Evolutionary conservation across 2,329 filamentous ascomycete genomes (phyloP), one percentile per base, ranked within the genome.

Genomic region (Cladorrhinum sp.): DNA sequence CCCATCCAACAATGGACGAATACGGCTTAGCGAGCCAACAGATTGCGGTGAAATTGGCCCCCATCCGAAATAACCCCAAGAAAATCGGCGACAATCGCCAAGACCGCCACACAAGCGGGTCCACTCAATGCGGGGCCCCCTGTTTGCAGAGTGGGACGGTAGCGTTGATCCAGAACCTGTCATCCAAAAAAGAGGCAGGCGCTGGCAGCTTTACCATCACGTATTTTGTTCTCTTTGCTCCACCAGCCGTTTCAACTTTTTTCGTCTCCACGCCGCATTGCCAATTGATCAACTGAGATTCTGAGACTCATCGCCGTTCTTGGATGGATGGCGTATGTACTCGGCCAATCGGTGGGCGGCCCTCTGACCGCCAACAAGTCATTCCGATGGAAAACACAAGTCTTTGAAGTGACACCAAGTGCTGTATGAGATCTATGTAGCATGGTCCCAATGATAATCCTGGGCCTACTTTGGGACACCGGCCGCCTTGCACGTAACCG

Each of bases 31-130:
- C 25, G 7, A 16, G 38, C 22, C 22, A 50, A 24, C 13, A 54
- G n/a, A 24, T 20, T 38, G 22, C 41, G 29, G 50, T 24, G 36
- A 59, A 32, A 60, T 63, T 61, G 49, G 55, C 51, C 49, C 38
- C 32, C 36, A 50, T 24, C 45, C 55, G 61, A 63, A 60, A 63
- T 56, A 58, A 36, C 57, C 27, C 38, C 10, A 29, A 25, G 49
- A 50, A 50, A 50, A 50, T 50, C 49, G 3, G 22, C 18, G 9
- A 50, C 12, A 50, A 27, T 50, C 49, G 38, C 53, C 41, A 45
- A 45, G 41, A 36, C 27, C 27, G 6, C 6, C 10, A 36, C 7
- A 36, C 32, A 36, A 36, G 27, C 32, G 7, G 8, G 20, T 9
- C 10, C 41, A 22, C 41, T 18, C 41, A 22, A 45, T 22, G 16